These are phyloP conservation scores for Penicillium occitanis DNA, from an alignment of 2,329 filamentous ascomycete species.

Conservation along the genomic window DNA sequence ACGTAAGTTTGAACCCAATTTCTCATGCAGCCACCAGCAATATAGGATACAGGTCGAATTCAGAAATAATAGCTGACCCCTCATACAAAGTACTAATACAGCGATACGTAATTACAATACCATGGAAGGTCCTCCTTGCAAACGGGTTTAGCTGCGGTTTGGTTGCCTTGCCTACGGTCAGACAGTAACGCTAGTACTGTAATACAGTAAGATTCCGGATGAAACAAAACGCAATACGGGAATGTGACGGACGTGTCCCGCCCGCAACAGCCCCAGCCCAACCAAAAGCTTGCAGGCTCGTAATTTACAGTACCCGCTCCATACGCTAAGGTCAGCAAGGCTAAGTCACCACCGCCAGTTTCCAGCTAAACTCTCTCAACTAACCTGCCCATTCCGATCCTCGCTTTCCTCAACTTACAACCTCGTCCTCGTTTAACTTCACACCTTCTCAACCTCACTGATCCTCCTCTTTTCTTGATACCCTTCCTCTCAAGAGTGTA, in stretches of 20 bases:
- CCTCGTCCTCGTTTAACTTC: constrained; percentile 11
- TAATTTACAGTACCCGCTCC: constrained; percentile 6
- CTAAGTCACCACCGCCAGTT: constrained; percentile 8
- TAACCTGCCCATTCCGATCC: constrained; percentile 10
- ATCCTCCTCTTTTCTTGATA: neutral
- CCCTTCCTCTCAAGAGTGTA: neutral
- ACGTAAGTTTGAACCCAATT: neutral
- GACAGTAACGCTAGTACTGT: neutral
- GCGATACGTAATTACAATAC: constrained; percentile 7
- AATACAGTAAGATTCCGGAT: neutral
- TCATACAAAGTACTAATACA: constrained; percentile 1
- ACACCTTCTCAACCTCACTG: neutral
- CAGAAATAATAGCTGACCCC: neutral
- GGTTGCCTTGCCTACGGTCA: constrained; percentile 10
- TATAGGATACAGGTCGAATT: neutral
- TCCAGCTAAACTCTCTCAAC: constrained; percentile 10
- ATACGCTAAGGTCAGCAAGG: constrained; percentile 1
- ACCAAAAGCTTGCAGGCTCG: neutral
- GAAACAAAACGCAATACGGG: neutral
- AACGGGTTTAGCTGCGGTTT: constrained; percentile 2
- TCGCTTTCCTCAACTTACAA: constrained; percentile 14
- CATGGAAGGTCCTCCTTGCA: constrained; percentile 4
- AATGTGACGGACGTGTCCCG: neutral
- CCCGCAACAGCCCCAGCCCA: constrained; percentile 3
- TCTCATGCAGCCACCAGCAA: neutral